Evolutionary conservation across 768 basidiomycete species (phyloP).

Genomic region (Leccinum ochraceum): DNA sequence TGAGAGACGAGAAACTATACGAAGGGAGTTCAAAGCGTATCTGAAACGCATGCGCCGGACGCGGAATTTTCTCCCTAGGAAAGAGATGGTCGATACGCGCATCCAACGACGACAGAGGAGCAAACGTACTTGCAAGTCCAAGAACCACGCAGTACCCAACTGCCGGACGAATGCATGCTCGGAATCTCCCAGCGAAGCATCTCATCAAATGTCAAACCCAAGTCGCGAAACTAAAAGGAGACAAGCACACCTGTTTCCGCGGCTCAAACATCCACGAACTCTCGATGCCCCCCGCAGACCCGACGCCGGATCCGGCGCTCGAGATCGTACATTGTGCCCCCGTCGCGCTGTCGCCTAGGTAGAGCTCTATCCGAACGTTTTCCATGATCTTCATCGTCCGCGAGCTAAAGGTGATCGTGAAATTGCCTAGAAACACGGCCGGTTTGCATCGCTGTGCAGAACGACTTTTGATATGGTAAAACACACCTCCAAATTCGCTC

Average conservation of each 20-base stretch:
- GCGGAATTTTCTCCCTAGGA: constrained; percentile 42
- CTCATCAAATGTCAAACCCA: constrained; percentile 37
- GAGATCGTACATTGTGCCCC: constrained; percentile 72
- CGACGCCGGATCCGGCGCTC: constrained; percentile 53
- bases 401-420: constrained; percentile 64
- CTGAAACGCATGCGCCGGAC: constrained; percentile 75
- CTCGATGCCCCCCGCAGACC: constrained; percentile 39
- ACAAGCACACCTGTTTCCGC: constrained; percentile 51
- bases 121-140: constrained; percentile 62
- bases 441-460: neutral
- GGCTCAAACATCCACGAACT: constrained; percentile 85
- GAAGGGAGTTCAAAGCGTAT: constrained; percentile 69
- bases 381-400: constrained; percentile 69
- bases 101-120: neutral
- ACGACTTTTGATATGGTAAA: neutral
- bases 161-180: constrained; percentile 62
- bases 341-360: constrained; percentile 72
- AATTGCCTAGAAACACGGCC: constrained; percentile 43
- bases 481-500: constrained; percentile 34
- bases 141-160: constrained; percentile 74
- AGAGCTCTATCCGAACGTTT: constrained; percentile 67
- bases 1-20: constrained; percentile 76
- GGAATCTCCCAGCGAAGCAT: constrained; percentile 79
- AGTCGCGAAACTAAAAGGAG: neutral
- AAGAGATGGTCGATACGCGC: constrained; percentile 6